These are phyloP conservation scores for Cryphonectria carpinicola DNA, from an alignment of 2,329 filamentous ascomycete genomes.

Conservation along the genomic window DNA sequence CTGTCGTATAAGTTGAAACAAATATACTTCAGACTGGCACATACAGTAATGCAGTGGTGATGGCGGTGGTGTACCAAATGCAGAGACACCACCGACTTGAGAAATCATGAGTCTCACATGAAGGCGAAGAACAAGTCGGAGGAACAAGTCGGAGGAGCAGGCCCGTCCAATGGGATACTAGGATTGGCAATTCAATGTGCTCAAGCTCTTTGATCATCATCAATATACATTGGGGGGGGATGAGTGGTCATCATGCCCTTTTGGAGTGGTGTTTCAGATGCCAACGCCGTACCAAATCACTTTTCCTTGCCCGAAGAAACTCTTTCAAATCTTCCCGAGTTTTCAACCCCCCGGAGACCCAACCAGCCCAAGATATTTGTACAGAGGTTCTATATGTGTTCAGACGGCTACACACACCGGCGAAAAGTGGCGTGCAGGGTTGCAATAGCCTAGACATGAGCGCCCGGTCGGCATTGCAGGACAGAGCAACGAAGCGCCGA, in stretches of 20 bases:
- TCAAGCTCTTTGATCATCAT: conserved; percentile 17
- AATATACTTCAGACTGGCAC: background rate
- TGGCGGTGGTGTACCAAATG: too few species aligned
- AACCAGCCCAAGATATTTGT: conserved; percentile 18
- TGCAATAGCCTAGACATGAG: background rate
- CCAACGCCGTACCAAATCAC: conserved; percentile 21
- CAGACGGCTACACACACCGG: conserved; percentile 6
- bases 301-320: background rate
- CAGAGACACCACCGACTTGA: background rate
- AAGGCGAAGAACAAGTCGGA: too few species aligned
- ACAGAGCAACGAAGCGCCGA: background rate
- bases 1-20: background rate
- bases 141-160: background rate
- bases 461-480: background rate
- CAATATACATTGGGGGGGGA: conserved; percentile 24
- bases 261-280: conserved; percentile 30
- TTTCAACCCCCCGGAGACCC: conserved; percentile 2
- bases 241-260: conserved; percentile 21
- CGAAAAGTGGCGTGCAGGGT: background rate
- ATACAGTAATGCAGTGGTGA: background rate
- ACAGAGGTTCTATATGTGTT: conserved; percentile 19
- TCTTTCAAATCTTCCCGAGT: conserved; percentile 11
- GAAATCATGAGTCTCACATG: background rate
- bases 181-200: conserved; percentile 11
- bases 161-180: conserved; percentile 1